Base-by-base conservation (phyloP, 345 rosid species). In the Hypericum perforatum region DNA sequence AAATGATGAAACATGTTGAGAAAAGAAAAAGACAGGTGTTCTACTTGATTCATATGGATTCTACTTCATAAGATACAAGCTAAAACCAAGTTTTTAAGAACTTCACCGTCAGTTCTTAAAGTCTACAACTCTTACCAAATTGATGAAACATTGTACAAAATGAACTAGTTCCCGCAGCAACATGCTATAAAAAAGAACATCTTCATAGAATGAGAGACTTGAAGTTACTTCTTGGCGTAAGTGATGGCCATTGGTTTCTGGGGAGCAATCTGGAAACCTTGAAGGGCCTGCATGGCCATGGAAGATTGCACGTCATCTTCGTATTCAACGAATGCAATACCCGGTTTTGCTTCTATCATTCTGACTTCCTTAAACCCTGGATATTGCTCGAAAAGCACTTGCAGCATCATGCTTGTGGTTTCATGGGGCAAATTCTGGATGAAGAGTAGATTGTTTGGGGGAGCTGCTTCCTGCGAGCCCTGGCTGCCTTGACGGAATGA, bases 341-440 rank as follows among this genome's bases (percentile, higher is more conserved):
- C 95, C 7, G 97, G 99, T 59, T 84, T 89, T 11, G 97, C 94
- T 63, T 78, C 84, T 14, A 84, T 68, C 99, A 89, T 94, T 48
- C 97, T 69, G 43, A 84, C 94, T 76, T 94, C 99, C 64, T 70
- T 94, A 64, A 83, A 94, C 39, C 99, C 99, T 0, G 94, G 89
- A 61, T 77, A 94, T 49, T 84, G 94, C 47, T 76, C 60, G 61
- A 94, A 94, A 48, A 94, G 89, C 57, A 72, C 38, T 63, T 89
- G 80, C 69, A 89, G 77, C 99, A 94, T 94, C 60, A 54, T 58
- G 65, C 89, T 81, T 5, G 97, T 89, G 32, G 97, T 82, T 70
- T 82, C 89, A 0, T 77, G 66, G 6, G 99, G 99, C 67, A 94
- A 76, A 67, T 94, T 94, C 86, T 94, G 83, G 58, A 94, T 74